Evolutionary conservation across 1,284 basidiomycete species (phyloP).

Genomic region (Polyporus tsugae): DNA sequence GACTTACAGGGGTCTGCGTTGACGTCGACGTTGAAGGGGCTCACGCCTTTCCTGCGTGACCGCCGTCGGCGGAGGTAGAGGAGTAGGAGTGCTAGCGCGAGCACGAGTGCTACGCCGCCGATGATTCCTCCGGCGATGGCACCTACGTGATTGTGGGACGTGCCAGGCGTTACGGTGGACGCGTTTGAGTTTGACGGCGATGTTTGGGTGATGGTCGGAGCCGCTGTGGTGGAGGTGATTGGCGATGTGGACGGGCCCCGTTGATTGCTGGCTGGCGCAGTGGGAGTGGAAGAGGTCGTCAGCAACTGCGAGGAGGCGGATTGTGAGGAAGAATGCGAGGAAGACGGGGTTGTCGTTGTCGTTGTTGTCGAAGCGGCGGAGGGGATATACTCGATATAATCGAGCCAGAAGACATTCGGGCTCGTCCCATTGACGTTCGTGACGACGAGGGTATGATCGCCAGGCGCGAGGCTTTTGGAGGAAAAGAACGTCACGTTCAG

Average conservation of each 20-base stretch:
- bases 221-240: too few relatives aligned
- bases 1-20: background rate
- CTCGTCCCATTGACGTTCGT: slow-evolving; percentile 33
- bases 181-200: too few relatives aligned
- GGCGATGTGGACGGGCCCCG: background rate
- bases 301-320: background rate
- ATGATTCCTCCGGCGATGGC: slow-evolving; percentile 3
- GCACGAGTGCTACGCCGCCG: background rate
- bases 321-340: background rate
- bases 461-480: slow-evolving; percentile 23
- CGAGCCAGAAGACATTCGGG: slow-evolving; percentile 34
- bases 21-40: too few relatives aligned
- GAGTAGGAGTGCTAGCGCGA: background rate
- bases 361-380: background rate
- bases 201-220: too few relatives aligned
- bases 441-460: slow-evolving; percentile 29
- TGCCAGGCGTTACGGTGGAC: too few relatives aligned
- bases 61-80: background rate
- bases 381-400: slow-evolving; percentile 28
- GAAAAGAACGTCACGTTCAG: slow-evolving; percentile 26
- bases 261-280: background rate
- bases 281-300: background rate
- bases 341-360: background rate
- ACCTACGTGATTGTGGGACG: background rate
- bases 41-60: too few relatives aligned